Evolutionary conservation across 768 basidiomycete genomes (phyloP), one percentile per base, ranked within the genome.

Genomic region (Collybia sp.): DNA sequence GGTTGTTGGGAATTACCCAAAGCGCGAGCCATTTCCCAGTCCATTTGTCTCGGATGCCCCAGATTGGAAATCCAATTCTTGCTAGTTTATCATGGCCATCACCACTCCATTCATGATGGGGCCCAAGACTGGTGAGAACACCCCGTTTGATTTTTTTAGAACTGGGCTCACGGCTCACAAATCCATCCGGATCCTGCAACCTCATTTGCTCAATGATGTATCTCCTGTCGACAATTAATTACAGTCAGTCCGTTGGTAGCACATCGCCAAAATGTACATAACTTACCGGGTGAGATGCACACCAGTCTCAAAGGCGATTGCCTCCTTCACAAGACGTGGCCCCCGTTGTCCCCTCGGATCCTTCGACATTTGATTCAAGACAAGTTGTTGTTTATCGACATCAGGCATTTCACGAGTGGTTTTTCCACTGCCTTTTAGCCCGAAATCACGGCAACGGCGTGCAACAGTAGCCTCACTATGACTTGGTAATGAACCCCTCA

Each of bases 21-120:
- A 59, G 18, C 4, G 57, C 56, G 0, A 64, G 43, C 62, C 61
- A 69, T 40, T 57, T 57, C 2, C 58, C 53, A 0, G 53, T 47
- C 47, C 51, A 58, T n/a, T 54, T 50, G 36, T 69, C 62, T 0
- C 50, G 33, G 33, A 65, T 44, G 2, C 52, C 62, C 56, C 57
- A 55, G 8, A 66, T 57, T 0, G 58, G 63, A 53, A 68, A 67
- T 1, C 67, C 62, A 39, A 66, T 61, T 10, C 20, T 40, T 8
- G 40, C 38, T 2, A 69, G 53, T 45, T 69, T 69, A 46, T 67
- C 62, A 43, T 69, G 62, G 1, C 67, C 67, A 57, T 68, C 61
- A 6, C 51, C 60, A 40, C 53, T 56, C 64, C 67, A 69, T 18
- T 59, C 55, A 34, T 64, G 55, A 49, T 68, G 44, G 3, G 54